phyloP scores from a whole-genome alignment of 73 alveolate species.

The Tetrahymena thermophila region DNA sequence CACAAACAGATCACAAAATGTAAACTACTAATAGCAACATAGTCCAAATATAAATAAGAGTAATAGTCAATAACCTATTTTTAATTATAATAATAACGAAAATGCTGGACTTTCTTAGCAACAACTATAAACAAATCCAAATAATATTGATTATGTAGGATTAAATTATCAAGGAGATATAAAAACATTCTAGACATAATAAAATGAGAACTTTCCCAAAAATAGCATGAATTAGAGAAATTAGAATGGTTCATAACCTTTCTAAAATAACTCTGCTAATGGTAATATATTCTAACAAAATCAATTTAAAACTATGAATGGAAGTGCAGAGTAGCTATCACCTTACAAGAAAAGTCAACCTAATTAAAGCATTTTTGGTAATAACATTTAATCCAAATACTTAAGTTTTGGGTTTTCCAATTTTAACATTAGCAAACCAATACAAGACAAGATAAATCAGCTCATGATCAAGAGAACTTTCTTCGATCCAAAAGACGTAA shows the following conservation, averaged over 20 bases:
- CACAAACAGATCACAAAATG: neutral
- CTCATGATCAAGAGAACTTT: neutral
- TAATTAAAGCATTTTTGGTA: neutral
- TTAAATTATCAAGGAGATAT: neutral
- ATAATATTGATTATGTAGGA: neutral
- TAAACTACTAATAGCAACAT: neutral
- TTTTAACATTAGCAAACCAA: neutral
- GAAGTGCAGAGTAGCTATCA: neutral
- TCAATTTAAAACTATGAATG: neutral
- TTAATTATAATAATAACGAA: neutral
- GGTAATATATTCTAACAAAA: neutral
- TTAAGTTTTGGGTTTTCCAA: neutral
- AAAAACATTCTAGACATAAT: neutral
- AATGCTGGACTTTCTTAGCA: neutral
- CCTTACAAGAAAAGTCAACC: neutral
- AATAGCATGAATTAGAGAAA: neutral
- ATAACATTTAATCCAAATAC: neutral
- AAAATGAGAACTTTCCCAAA: neutral
- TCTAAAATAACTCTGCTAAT: neutral
- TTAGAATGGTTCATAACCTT: neutral
- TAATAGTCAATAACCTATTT: neutral
- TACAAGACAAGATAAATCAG: neutral
- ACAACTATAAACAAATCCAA: neutral
- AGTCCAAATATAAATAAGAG: neutral
- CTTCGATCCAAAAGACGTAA: neutral